phyloP scores from a whole-genome alignment of 768 basidiomycete species.

The Panaeolus cyanescens region DNA sequence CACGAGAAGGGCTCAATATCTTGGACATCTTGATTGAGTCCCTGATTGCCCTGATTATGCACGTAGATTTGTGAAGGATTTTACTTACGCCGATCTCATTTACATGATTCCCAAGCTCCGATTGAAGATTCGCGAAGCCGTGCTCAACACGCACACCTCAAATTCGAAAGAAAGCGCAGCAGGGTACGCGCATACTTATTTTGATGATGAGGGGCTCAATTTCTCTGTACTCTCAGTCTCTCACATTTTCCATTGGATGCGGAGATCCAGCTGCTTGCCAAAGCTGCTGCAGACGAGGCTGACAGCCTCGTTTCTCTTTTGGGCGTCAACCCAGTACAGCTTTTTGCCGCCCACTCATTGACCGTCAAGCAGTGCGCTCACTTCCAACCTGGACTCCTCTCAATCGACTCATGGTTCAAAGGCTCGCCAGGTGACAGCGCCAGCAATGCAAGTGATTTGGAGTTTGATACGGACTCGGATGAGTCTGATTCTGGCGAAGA shows the following conservation, averaged over 20 bases:
- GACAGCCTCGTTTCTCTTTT: too few relatives aligned
- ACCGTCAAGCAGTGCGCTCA: too few relatives aligned
- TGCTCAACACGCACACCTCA: neutral
- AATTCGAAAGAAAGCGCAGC: neutral
- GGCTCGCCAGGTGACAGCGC: too few relatives aligned
- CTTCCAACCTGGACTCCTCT: too few relatives aligned
- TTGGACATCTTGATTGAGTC: slow-evolving; percentile 28
- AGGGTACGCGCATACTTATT: slow-evolving; percentile 17
- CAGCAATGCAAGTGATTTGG: too few relatives aligned
- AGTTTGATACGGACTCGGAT: too few relatives aligned
- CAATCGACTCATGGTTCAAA: too few relatives aligned
- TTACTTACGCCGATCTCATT: slow-evolving; percentile 26
- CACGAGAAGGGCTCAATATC: slow-evolving; percentile 33
- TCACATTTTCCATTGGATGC: neutral
- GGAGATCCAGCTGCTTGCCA: neutral
- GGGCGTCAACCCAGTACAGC: too few relatives aligned
- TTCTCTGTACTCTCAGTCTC: neutral
- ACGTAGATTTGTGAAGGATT: slow-evolving; percentile 32
- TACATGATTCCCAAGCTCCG: slow-evolving; percentile 18
- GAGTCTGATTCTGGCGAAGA: too few relatives aligned
- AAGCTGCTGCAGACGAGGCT: neutral
- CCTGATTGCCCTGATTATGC: slow-evolving; percentile 27
- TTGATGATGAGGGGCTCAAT: neutral
- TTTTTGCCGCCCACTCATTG: too few relatives aligned
- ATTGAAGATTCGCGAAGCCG: slow-evolving; percentile 10